Percentiles rank a stretch among this genome's conserved stretches.
Evolutionary conservation across 2,329 filamentous ascomycete species (phyloP).

Genomic region (Neofusicoccum cordaticola): DNA sequence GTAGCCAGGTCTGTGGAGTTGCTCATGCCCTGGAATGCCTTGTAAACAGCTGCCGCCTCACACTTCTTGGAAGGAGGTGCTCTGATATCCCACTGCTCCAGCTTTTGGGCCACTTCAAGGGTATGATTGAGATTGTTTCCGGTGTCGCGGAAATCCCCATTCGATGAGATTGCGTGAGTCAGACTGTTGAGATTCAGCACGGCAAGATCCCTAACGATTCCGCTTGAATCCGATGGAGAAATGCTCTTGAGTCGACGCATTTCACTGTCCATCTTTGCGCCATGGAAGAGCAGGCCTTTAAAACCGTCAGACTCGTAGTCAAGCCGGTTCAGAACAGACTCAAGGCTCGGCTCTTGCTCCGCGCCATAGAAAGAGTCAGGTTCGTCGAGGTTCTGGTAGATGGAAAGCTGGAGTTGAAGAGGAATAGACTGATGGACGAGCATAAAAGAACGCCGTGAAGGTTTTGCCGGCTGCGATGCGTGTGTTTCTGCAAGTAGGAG

Average conservation of each 20-base stretch:
- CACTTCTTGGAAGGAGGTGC: slow-evolving; percentile 57
- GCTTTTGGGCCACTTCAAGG: slow-evolving; percentile 73
- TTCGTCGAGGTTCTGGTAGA: slow-evolving; percentile 92
- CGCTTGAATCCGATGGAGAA: slow-evolving; percentile 60
- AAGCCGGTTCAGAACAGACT: slow-evolving; percentile 74
- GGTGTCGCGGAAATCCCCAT: slow-evolving; percentile 59
- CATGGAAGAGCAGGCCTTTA: slow-evolving; percentile 85
- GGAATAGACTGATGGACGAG: slow-evolving; percentile 45
- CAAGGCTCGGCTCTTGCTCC: slow-evolving; percentile 71
- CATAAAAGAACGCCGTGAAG: slow-evolving; percentile 64
- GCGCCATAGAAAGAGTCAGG: slow-evolving; percentile 95
- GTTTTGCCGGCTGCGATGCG: slow-evolving; percentile 49
- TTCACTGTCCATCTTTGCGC: slow-evolving; percentile 85
- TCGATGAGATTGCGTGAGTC: slow-evolving; percentile 73
- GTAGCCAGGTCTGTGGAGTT: slow-evolving; percentile 57
- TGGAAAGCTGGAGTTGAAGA: slow-evolving; percentile 68
- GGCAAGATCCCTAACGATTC: slow-evolving; percentile 73
- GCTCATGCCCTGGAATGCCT: slow-evolving; percentile 75
- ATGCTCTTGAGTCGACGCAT: slow-evolving; percentile 61
- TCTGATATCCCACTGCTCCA: slow-evolving; percentile 91
- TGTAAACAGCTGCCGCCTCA: slow-evolving; percentile 70
- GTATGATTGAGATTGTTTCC: slow-evolving; percentile 65
- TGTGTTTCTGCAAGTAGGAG: slow-evolving; percentile 78
- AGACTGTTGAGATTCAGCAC: slow-evolving; percentile 81
- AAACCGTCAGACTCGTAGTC: slow-evolving; percentile 86